These are phyloP conservation scores for Thalassiosira hispida DNA, from an alignment of 352 stramenopile genomes.

Conservation along the genomic window DNA sequence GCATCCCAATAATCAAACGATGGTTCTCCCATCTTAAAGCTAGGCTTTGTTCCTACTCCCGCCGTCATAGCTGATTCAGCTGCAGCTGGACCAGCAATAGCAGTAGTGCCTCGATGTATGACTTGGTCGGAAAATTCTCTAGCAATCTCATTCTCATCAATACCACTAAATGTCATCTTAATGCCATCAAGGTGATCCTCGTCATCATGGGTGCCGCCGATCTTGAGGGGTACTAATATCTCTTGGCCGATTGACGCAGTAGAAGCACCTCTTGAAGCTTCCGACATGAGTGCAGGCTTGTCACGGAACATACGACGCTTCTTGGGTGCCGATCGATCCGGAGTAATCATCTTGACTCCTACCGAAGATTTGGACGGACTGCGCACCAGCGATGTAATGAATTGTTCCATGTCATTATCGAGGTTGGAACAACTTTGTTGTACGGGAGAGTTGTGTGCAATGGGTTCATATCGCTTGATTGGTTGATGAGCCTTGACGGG, in stretches of 20 bases:
- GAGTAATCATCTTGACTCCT: slow-evolving; percentile 13
- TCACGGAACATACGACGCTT: slow-evolving; percentile 11
- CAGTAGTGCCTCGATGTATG: not conserved
- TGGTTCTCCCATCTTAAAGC: slow-evolving; percentile 1
- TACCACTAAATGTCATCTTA: slow-evolving; percentile 57
- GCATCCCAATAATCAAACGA: slow-evolving; percentile 60
- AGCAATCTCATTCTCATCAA: slow-evolving; percentile 54
- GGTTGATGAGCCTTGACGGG: too few species aligned
- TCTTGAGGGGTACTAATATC: slow-evolving; percentile 23
- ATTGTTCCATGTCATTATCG: slow-evolving; percentile 54
- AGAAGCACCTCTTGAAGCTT: not conserved
- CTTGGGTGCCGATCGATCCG: not conserved
- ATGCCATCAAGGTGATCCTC: slow-evolving; percentile 35
- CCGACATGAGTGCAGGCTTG: not conserved
- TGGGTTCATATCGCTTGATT: slow-evolving; percentile 21
- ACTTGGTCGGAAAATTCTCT: slow-evolving; percentile 39
- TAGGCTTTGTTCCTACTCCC: not conserved
- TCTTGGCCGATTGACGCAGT: not conserved
- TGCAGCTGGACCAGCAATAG: not conserved
- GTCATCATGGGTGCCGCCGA: slow-evolving; percentile 4
- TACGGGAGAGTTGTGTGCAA: slow-evolving; percentile 1
- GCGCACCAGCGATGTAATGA: slow-evolving; percentile 45
- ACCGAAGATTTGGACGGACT: not conserved
- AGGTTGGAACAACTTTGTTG: slow-evolving; percentile 11
- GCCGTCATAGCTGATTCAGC: not conserved